A percentile compares a stretch with the other conserved stretches of the same genome.
Evolutionary conservation across 345 rosid species (phyloP).

Genomic region (Luvunga scandens): DNA sequence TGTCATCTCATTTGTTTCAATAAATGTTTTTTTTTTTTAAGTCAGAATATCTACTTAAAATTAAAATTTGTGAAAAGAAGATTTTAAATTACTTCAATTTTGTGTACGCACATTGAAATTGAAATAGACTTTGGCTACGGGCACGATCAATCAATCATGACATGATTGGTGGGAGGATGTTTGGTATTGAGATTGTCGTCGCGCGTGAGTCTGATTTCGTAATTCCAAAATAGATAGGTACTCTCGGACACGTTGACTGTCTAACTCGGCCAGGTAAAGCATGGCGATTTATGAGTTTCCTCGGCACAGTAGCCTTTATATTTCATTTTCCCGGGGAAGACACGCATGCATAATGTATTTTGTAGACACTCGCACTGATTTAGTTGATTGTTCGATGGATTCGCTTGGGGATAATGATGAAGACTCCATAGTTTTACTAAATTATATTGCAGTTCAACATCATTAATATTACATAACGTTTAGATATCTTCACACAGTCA

Average conservation of each 20-base stretch:
- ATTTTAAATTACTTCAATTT: too few relatives aligned
- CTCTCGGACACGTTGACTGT: conserved; percentile 5
- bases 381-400: not conserved
- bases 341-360: not conserved
- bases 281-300: not conserved
- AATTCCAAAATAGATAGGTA: not conserved
- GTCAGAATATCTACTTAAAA: too few relatives aligned
- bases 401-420: not conserved
- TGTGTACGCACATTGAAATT: not conserved
- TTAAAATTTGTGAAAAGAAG: too few relatives aligned
- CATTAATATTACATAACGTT: too few relatives aligned
- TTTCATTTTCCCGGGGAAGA: not conserved
- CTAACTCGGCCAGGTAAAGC: not conserved
- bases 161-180: not conserved
- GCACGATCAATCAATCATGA: not conserved
- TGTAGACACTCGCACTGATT: too few relatives aligned
- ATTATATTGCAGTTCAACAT: not conserved
- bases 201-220: not conserved
- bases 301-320: not conserved
- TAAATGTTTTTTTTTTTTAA: too few relatives aligned
- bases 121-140: not conserved
- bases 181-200: not conserved
- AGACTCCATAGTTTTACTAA: not conserved
- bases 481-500: not conserved
- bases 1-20: too few relatives aligned